Percentiles rank a stretch among this genome's conserved stretches.
phyloP scores from a whole-genome alignment of 768 basidiomycete species.

The Russula griseocarnosa region DNA sequence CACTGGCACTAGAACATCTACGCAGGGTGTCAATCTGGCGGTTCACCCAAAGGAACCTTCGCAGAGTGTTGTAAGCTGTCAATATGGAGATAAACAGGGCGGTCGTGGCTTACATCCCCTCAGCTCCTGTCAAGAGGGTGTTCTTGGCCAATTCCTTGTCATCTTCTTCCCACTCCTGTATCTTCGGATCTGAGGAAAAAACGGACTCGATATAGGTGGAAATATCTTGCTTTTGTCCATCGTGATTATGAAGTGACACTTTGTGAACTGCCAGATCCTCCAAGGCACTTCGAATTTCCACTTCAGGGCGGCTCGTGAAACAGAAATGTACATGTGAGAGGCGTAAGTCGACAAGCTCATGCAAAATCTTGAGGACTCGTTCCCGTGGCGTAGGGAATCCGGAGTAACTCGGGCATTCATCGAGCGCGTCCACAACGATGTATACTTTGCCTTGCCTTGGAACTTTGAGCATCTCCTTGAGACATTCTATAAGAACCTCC shows the following conservation, averaged over 20 bases:
- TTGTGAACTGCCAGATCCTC: too few relatives aligned
- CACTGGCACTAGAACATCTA: background rate
- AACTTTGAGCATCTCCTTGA: background rate
- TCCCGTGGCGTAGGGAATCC: too few relatives aligned
- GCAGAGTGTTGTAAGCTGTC: background rate
- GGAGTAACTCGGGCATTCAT: background rate
- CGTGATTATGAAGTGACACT: too few relatives aligned
- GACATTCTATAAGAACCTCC: background rate
- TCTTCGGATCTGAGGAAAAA: background rate
- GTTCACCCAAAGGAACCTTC: background rate
- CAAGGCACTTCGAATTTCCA: too few relatives aligned
- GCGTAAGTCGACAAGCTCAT: background rate
- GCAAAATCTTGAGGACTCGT: too few relatives aligned
- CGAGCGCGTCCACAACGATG: background rate
- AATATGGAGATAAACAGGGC: background rate
- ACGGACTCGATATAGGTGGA: background rate
- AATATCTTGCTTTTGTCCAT: background rate
- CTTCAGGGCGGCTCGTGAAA: too few relatives aligned
- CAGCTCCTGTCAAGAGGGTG: background rate
- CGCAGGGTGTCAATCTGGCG: background rate
- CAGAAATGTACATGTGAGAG: too few relatives aligned
- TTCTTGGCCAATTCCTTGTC: background rate
- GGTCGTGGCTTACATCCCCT: background rate
- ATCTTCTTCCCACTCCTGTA: background rate
- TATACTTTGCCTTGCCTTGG: background rate